Percentiles rank a stretch among this genome's conserved stretches.
These are phyloP conservation scores for Ustilago esculenta DNA, from an alignment of 1,284 basidiomycete species.

Conservation along the genomic window DNA sequence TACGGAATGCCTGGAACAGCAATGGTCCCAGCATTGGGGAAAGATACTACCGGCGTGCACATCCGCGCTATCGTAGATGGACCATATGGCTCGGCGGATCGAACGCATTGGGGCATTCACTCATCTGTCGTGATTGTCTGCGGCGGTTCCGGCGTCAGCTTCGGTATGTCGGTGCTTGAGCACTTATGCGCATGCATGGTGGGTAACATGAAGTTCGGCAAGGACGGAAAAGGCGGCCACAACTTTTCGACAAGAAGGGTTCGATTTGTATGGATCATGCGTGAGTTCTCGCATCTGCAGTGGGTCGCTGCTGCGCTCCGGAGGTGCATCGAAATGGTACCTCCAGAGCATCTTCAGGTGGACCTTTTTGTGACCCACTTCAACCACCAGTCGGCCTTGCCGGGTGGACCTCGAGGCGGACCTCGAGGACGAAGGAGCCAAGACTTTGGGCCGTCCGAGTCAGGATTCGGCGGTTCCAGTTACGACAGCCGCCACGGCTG, in stretches of 20 bases:
- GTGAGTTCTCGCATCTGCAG: conserved; percentile 82
- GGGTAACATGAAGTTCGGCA: conserved; percentile 35
- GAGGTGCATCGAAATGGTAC: conserved; percentile 75
- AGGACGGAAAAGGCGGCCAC: conserved; percentile 63
- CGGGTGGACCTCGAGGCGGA: background rate
- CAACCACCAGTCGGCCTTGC: conserved; percentile 46
- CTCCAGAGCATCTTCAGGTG: conserved; percentile 74
- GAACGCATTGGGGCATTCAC: conserved; percentile 74
- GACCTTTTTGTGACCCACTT: conserved; percentile 77
- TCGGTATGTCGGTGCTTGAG: conserved; percentile 78
- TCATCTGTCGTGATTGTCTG: conserved; percentile 77
- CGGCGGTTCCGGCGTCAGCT: conserved; percentile 83
- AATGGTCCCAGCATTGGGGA: conserved; percentile 49
- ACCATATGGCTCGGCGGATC: conserved; percentile 79
- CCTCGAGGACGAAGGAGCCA: conserved; percentile 10
- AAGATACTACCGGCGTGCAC: conserved; percentile 71
- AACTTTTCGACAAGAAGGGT: conserved; percentile 73
- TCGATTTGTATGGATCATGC: conserved; percentile 83
- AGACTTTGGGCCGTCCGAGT: conserved; percentile 6
- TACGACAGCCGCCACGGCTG: conserved; percentile 11
- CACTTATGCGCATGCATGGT: conserved; percentile 76
- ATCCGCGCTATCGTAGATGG: conserved; percentile 78
- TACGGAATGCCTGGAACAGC: conserved; percentile 49
- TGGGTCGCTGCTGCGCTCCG: conserved; percentile 81
- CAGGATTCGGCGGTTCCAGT: conserved; percentile 8